Base-by-base conservation (phyloP, 306 rosid species). In the Comarum palustre region DNA sequence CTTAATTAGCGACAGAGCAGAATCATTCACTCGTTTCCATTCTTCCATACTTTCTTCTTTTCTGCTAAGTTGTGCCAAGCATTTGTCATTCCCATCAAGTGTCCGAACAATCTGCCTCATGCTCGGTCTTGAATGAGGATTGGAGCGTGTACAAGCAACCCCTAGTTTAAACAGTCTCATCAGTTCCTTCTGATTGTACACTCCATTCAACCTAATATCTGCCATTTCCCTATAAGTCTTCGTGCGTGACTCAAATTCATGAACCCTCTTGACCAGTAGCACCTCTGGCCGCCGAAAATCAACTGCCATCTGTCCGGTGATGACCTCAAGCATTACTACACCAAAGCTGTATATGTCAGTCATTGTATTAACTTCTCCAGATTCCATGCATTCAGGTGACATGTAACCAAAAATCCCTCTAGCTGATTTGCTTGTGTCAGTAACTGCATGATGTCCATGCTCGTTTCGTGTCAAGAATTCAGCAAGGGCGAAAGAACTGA, bases 341-440 rank as follows among this genome's bases (percentile, higher is more conserved):
- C 98, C 98, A 58, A 89, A 91, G 84, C 98, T 91, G 68, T 91
- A 93, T 36, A 93, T 84, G 80, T 93, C 98, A 22, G 91, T 96
- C 15, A 80, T 81, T 0, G 96, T 15, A 3, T 86, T 84, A 24
- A 92, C 98, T 71, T 89, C 90, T 2, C 97, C 98, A 0, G 91
- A 86, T 60, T 82, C 84, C 38, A 93, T 68, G 38, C 88, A 91
- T 83, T 93, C 98, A 0, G 98, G 98, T 4, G 98, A 84, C 91
- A 93, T 87, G 79, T 89, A 93, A 60, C 98, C 98, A 0, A 93
- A 93, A 71, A 93, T 93, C 68, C 98, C 98, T 0, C 85, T 74
- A 65, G 69, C 98, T 0, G 94, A 85, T 79, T 74, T 86, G 45
- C 67, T 77, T 14, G 79, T 52, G 61, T 79, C 82, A 8, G 61